Base-by-base conservation (phyloP, 2,329 filamentous ascomycete genomes). In the Hymenotorrendiella dingleyae region DNA sequence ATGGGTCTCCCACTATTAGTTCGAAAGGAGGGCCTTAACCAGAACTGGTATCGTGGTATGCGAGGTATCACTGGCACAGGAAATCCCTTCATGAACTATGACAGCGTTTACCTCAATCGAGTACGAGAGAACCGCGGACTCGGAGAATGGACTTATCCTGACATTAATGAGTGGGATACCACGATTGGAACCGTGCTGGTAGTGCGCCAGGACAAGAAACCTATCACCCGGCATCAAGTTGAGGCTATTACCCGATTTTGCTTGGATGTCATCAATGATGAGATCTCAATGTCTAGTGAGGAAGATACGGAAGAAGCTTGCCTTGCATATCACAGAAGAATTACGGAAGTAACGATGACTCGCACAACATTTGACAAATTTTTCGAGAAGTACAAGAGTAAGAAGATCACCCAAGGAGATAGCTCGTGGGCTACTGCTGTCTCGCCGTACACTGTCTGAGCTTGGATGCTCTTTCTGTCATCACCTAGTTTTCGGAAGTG, bases 121-220 rank as follows among this genome's bases (percentile, higher is more conserved):
- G 6, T n/a, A n/a, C n/a, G n/a, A n/a, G n/a, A n/a, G n/a, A n/a
- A n/a, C n/a, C n/a, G n/a, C n/a, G n/a, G n/a, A n/a, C n/a, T n/a
- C n/a, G n/a, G n/a, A n/a, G n/a, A n/a, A n/a, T n/a, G n/a, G n/a
- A 14, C 9, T 38, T 24, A 9, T n/a, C 4, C 36, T 2, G 17
- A 38, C 14, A 10, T 14, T 5, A 10, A 19, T 11, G 16, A 38
- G 24, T 38, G 36, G 41, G 21, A 42, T 11, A 24, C 9, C 8
- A 17, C 24, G 2, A 34, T 44, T 28, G 39, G 42, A 6, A 40
- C 35, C 10, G 35, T 43, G 5, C n/a, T 48, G 3, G 29, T 42
- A 4, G 42, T 38, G 8, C 36, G 42, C 10, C 35, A 42, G 27
- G 42, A 48, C 21, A 48, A 34, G 21, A 37, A 28, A n/a, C 11